phyloP scores from a whole-genome alignment of 2,329 filamentous ascomycete species.

The Botrytis tulipae region DNA sequence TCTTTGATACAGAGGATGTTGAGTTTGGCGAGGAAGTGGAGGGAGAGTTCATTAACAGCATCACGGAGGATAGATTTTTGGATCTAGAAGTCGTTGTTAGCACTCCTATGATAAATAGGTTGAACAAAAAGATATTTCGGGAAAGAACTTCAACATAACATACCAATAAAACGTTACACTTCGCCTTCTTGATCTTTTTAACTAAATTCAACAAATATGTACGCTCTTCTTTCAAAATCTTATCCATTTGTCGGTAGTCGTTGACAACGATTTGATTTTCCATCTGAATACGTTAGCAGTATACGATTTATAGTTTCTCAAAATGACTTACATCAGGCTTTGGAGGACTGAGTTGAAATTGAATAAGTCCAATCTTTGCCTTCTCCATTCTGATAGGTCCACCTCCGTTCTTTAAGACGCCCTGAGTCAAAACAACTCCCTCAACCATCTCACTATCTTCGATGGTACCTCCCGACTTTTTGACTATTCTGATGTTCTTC shows the following conservation, averaged over 20 bases:
- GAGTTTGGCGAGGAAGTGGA: conserved; percentile 96
- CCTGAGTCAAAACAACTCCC: conserved; percentile 87
- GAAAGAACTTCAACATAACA: background rate
- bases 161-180: conserved; percentile 74
- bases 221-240: conserved; percentile 98
- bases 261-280: conserved; percentile 99
- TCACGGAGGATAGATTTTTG: conserved; percentile 98
- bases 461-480: conserved; percentile 97
- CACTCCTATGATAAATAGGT: background rate
- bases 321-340: conserved; percentile 77
- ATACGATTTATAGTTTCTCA: background rate
- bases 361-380: conserved; percentile 92
- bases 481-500: conserved; percentile 93
- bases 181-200: conserved; percentile 99
- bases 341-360: conserved; percentile 96
- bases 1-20: conserved; percentile 96
- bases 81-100: conserved; percentile 63
- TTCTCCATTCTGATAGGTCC: conserved; percentile 94
- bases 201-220: conserved; percentile 98
- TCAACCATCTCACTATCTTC: conserved; percentile 98
- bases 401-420: conserved; percentile 88
- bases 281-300: conserved; percentile 59
- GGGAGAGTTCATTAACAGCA: conserved; percentile 93
- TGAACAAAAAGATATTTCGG: background rate
- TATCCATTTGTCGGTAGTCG: conserved; percentile 99